phyloP scores from a whole-genome alignment of 371 early-diverging fungal species.

The Apophysomyces sp. region DNA sequence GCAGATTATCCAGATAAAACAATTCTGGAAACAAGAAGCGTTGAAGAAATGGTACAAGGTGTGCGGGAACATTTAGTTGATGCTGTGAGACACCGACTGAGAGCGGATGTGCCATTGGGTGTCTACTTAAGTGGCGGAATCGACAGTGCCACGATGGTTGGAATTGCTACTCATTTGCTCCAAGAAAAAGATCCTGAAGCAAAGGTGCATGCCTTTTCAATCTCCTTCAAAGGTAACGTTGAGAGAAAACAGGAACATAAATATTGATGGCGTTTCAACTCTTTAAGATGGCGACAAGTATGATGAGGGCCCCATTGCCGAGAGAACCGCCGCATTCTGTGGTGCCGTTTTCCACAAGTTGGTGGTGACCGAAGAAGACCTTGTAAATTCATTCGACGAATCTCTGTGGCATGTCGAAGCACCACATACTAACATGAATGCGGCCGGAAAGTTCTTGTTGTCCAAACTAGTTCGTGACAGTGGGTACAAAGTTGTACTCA shows the following conservation, averaged over 20 bases:
- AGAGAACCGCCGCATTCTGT: constrained; percentile 17
- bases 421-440: constrained; percentile 13
- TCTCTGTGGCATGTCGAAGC: constrained; percentile 21
- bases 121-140: constrained; percentile 25
- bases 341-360: constrained; percentile 17
- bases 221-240: constrained; percentile 11
- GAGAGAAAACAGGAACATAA: background rate
- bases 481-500: constrained; percentile 54
- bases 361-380: constrained; percentile 9
- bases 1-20: constrained; percentile 25
- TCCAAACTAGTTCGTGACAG: constrained; percentile 17
- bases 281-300: constrained; percentile 2
- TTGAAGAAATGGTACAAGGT: constrained; percentile 24
- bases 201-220: constrained; percentile 14
- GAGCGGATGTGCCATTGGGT: constrained; percentile 23
- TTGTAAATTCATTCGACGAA: constrained; percentile 15
- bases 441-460: constrained; percentile 13
- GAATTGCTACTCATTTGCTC: constrained; percentile 15
- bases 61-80: constrained; percentile 21
- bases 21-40: constrained; percentile 14
- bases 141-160: constrained; percentile 20
- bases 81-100: constrained; percentile 16
- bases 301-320: constrained; percentile 22
- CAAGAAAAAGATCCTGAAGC: constrained; percentile 19
- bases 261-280: background rate